These are phyloP conservation scores for Daldinia eschscholtzii DNA, from an alignment of 2,329 filamentous ascomycete genomes.

Conservation along the genomic window DNA sequence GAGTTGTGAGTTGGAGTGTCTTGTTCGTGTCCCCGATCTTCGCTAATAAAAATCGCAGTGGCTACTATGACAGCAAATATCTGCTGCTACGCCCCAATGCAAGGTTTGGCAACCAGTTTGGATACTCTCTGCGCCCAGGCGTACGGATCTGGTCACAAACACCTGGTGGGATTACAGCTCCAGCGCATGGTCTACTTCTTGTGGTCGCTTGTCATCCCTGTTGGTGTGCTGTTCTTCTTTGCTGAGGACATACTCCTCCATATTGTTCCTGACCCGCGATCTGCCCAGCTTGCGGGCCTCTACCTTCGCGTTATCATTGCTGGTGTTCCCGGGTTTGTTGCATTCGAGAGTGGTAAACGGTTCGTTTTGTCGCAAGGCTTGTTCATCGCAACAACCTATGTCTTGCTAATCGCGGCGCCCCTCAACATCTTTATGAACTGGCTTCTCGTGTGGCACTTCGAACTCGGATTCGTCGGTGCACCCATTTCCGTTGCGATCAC, in stretches of 20 bases:
- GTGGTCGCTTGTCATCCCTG: conserved; percentile 76
- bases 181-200: conserved; percentile 86
- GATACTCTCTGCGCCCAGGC: conserved; percentile 96
- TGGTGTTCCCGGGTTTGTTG: conserved; percentile 80
- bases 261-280: conserved; percentile 79
- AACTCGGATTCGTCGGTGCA: conserved; percentile 79
- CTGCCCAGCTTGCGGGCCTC: conserved; percentile 76
- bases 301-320: conserved; percentile 79
- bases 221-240: conserved; percentile 76
- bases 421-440: conserved; percentile 83
- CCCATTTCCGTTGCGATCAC: conserved; percentile 82
- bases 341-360: conserved; percentile 82
- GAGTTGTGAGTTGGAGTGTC: conserved; percentile 57
- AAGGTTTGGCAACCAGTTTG: conserved; percentile 88
- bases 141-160: conserved; percentile 90
- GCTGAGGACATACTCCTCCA: conserved; percentile 72
- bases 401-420: conserved; percentile 80
- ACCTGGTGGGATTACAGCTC: conserved; percentile 86
- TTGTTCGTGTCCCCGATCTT: background rate
- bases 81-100: conserved; percentile 80
- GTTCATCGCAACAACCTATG: conserved; percentile 83
- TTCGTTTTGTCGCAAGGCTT: conserved; percentile 87
- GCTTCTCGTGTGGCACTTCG: conserved; percentile 79
- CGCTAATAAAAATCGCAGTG: conserved; percentile 54
- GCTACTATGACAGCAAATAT: conserved; percentile 86